A percentile compares a stretch with the other conserved stretches of the same genome.
Evolutionary conservation across 345 rosid genomes (phyloP).

Genomic region (Capsella bursapastoris): DNA sequence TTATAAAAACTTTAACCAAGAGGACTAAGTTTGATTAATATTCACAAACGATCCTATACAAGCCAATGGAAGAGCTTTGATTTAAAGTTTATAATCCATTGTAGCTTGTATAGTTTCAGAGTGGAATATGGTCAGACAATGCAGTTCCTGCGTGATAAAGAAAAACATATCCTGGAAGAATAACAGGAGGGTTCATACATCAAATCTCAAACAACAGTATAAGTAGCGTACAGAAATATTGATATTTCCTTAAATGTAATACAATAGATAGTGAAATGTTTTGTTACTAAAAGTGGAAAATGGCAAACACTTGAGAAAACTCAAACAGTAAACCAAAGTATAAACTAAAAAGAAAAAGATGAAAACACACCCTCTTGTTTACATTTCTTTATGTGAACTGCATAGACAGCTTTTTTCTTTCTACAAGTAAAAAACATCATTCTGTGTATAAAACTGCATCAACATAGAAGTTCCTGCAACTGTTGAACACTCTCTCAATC

Average conservation of each 20-base stretch:
- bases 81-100: no score
- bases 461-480: constrained; percentile 27
- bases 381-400: constrained; percentile 21
- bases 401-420: neutral
- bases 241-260: neutral
- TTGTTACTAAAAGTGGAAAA: constrained; percentile 1
- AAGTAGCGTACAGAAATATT: neutral
- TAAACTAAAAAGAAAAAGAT: constrained; percentile 4
- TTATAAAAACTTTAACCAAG: neutral
- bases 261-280: neutral
- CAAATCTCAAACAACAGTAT: neutral
- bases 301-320: neutral
- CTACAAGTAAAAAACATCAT: constrained; percentile 22
- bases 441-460: constrained; percentile 10
- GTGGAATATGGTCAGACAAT: neutral
- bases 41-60: no score
- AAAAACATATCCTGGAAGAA: neutral
- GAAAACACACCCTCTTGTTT: constrained; percentile 21
- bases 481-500: constrained; percentile 8
- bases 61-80: no score
- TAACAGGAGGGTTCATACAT: neutral
- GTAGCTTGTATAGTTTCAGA: no score
- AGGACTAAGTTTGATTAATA: no score
- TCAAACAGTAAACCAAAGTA: constrained; percentile 15
- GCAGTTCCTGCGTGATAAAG: neutral